A percentile compares a stretch with the other conserved stretches of the same genome.
Conservation (phyloP, 2,329 filamentous ascomycete genomes). For the Graphiopsis chlorocephala region DNA sequence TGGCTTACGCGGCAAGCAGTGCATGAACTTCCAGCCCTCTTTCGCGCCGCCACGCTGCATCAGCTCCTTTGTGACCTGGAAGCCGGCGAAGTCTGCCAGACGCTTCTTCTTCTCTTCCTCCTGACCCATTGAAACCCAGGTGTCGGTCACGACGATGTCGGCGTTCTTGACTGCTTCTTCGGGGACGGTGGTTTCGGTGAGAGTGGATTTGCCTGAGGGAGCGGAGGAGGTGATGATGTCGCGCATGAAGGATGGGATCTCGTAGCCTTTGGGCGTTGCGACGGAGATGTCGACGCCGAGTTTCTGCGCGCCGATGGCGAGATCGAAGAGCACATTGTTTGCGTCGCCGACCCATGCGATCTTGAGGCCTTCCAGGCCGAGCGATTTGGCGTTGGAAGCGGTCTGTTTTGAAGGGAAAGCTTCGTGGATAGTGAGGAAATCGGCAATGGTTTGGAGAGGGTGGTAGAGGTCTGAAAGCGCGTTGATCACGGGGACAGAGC, state of each 20-base stretch:
- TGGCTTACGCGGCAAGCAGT: constrained; percentile 86
- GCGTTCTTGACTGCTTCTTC: constrained; percentile 83
- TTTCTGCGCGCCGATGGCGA: constrained; percentile 84
- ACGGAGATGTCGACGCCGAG: constrained; percentile 83
- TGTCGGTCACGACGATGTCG: constrained; percentile 91
- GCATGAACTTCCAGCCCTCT: constrained; percentile 94
- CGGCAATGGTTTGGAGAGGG: constrained; percentile 89
- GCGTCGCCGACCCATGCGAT: constrained; percentile 95
- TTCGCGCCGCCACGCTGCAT: constrained; percentile 83
- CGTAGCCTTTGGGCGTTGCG: constrained; percentile 80
- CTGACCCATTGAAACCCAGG: constrained; percentile 98
- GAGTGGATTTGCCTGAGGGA: constrained; percentile 27
- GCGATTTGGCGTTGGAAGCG: constrained; percentile 35
- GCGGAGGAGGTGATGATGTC: constrained; percentile 62
- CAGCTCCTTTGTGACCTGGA: constrained; percentile 85
- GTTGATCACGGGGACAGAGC: constrained; percentile 51
- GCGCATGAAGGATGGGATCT: constrained; percentile 73
- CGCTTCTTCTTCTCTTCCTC: constrained; percentile 78
- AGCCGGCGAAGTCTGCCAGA: constrained; percentile 79
- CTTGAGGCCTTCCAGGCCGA: constrained; percentile 80
- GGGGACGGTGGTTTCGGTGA: constrained; percentile 73
- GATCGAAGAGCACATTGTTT: constrained; percentile 94
- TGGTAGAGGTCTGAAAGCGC: constrained; percentile 84
- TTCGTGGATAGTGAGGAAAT: constrained; percentile 88
- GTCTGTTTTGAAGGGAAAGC: constrained; percentile 54